Evolutionary conservation across 2,329 filamentous ascomycete species (phyloP).

Genomic region (Grosmannia serpens): DNA sequence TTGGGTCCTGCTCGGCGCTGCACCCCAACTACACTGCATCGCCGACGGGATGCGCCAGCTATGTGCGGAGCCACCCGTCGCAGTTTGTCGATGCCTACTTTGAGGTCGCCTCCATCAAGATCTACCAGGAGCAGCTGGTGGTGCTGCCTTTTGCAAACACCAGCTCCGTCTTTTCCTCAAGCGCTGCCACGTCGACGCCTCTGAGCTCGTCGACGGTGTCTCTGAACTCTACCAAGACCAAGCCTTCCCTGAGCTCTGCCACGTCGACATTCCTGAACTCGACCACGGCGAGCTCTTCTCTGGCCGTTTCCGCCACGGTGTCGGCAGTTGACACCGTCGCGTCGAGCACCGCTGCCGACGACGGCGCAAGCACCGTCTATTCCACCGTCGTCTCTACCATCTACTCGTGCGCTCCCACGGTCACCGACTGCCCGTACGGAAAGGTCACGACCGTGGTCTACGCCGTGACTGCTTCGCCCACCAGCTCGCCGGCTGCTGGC

Average conservation of each 20-base stretch:
- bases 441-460: conserved; percentile 17
- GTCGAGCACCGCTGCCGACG: not conserved
- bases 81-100: conserved; percentile 27
- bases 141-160: not conserved
- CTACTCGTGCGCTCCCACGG: conserved; percentile 15
- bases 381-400: conserved; percentile 14
- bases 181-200: not conserved
- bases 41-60: conserved; percentile 21
- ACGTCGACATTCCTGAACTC: not conserved
- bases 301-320: conserved; percentile 25
- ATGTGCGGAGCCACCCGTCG: conserved; percentile 23
- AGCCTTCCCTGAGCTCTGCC: not conserved
- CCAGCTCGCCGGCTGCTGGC: conserved; percentile 3
- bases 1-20: conserved; percentile 10
- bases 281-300: not conserved
- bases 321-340: not conserved
- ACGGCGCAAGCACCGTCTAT: conserved; percentile 7
- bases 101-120: conserved; percentile 30
- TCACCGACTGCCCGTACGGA: conserved; percentile 18
- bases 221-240: too few species aligned
- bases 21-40: conserved; percentile 13
- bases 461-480: conserved; percentile 22
- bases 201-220: not conserved
- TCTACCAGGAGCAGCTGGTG: conserved; percentile 15
- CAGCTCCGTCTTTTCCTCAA: not conserved